Evolutionary conservation across 257 asterid species (phyloP), one percentile per base, ranked within the genome.

Genomic region (Capsicum pubescens): DNA sequence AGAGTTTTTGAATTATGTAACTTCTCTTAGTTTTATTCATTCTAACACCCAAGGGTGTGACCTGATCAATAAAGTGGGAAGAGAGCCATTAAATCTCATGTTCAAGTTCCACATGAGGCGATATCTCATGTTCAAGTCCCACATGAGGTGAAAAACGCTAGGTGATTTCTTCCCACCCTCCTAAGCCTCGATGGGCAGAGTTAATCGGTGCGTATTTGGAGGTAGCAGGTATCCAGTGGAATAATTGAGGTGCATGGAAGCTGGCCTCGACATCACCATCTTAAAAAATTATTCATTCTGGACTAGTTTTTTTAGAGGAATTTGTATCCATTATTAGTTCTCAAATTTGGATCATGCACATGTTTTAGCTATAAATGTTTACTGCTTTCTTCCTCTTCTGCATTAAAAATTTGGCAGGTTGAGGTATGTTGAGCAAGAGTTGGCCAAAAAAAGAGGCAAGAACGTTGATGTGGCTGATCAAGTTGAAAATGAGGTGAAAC

Each of bases 381-480:
- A 78, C 83, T 46, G 46, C 19, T 72, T 77, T 83, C 72, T 15
- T 46, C 71, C 13, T 71, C n/a, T 60, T 68, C 74, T 84, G 9
- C 21, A 61, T 54, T 83, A 76, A 76, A 68, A 72, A 10, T 82
- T 52, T 82, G 83, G 58, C 92, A 95, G 98, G 98, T 74, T 94
- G 92, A 91, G 93, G 85, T 96, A 96, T 69, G 90, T 96, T 69
- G 99, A 94, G 86, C 98, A 96, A 85, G 98, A 94, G 86, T 87
- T 96, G 90, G 98, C 99, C 57, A 94, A 91, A 94, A 92, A 92
- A 89, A 90, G 93, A 87, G 99, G 99, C 83, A 92, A 89, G 90
- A 88, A 90, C 46, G 78, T 92, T 86, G 93, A 88, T 89, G 85
- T 79, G 5, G 91, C 88, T 46, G 85, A 91, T 85, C 94, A 92